These are phyloP conservation scores for Psidium guajava DNA, from an alignment of 345 rosid genomes.

Conservation along the genomic window DNA sequence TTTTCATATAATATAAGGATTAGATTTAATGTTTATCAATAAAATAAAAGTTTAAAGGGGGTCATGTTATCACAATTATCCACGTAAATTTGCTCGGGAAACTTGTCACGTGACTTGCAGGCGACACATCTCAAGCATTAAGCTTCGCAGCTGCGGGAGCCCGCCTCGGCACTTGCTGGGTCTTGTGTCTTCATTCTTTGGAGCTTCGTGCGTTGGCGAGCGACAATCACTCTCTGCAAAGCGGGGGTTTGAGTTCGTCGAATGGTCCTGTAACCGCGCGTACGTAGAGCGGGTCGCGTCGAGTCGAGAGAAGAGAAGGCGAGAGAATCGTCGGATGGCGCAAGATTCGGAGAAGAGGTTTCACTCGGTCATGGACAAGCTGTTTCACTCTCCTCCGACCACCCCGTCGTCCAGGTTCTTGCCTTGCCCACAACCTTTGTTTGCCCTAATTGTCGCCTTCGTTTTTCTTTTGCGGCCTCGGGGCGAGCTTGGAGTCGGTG, in stretches of 20 bases:
- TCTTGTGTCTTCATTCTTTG: background rate
- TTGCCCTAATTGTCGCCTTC: background rate
- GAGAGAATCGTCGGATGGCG: conserved; percentile 23
- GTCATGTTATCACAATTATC: too few relatives aligned
- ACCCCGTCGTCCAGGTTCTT: conserved; percentile 35
- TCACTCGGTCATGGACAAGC: conserved; percentile 80
- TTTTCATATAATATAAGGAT: too few relatives aligned
- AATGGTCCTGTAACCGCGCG: background rate
- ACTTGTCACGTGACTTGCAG: background rate
- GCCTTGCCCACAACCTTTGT: background rate
- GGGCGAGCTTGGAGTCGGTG: background rate
- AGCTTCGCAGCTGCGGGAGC: background rate
- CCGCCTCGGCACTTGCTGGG: background rate
- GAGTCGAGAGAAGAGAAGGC: background rate
- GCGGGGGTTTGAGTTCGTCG: background rate
- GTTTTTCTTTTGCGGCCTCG: background rate
- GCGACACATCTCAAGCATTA: background rate
- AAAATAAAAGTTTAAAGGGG: too few relatives aligned
- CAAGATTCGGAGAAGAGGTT: conserved; percentile 75
- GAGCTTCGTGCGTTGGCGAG: background rate
- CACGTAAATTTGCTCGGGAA: background rate
- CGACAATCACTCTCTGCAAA: background rate
- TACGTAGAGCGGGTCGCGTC: too few relatives aligned
- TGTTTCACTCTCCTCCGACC: conserved; percentile 41
- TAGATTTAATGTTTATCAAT: too few relatives aligned